phyloP scores from a whole-genome alignment of 2,329 filamentous ascomycete genomes.

The Neofusicoccum parvum region DNA sequence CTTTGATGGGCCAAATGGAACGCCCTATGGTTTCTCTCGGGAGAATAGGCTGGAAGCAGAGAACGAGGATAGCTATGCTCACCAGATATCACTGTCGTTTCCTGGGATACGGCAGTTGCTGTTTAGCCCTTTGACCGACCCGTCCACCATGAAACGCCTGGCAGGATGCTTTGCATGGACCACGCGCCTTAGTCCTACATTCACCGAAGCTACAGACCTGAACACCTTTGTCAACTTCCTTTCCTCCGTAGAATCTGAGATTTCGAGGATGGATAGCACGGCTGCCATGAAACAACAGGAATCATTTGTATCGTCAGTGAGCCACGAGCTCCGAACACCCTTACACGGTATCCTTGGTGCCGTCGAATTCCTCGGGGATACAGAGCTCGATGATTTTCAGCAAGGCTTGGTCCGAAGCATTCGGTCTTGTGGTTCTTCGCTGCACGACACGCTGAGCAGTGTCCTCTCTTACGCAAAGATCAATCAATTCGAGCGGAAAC shows the following conservation, averaged over 20 bases:
- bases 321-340: slow-evolving; percentile 34
- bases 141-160: slow-evolving; percentile 23
- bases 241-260: slow-evolving; percentile 20
- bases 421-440: slow-evolving; percentile 42
- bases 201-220: slow-evolving; percentile 23
- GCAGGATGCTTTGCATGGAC: slow-evolving; percentile 25
- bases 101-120: slow-evolving; percentile 20
- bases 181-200: slow-evolving; percentile 9
- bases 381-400: background rate
- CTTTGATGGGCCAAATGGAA: background rate
- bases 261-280: slow-evolving; percentile 1
- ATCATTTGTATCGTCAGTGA: slow-evolving; percentile 44
- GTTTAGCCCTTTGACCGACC: slow-evolving; percentile 24
- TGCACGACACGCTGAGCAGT: slow-evolving; percentile 43
- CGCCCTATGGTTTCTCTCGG: background rate
- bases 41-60: slow-evolving; percentile 12
- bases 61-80: slow-evolving; percentile 13
- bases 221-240: slow-evolving; percentile 20
- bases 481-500: slow-evolving; percentile 25
- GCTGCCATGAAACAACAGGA: background rate
- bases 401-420: slow-evolving; percentile 27
- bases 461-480: slow-evolving; percentile 38
- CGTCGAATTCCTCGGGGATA: slow-evolving; percentile 24
- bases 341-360: slow-evolving; percentile 4
- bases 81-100: slow-evolving; percentile 14